Evolutionary conservation across 1,284 basidiomycete genomes (phyloP).

Genomic region (Cutaneotrichosporon dermatis): DNA sequence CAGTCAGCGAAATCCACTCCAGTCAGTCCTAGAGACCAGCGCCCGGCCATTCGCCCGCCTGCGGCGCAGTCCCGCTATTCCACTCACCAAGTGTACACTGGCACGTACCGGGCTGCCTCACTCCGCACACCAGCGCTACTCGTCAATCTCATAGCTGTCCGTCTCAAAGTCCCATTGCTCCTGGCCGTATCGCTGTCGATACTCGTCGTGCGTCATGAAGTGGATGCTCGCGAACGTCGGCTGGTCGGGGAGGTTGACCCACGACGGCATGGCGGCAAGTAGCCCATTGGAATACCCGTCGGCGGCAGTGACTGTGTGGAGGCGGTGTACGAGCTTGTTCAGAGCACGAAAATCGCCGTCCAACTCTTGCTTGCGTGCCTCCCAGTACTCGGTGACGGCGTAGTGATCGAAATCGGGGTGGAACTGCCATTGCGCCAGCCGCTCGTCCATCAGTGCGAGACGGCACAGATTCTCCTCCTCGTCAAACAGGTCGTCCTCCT

Average conservation of each 20-base stretch:
- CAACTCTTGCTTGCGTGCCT: slow-evolving; percentile 1
- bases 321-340: slow-evolving; percentile 2
- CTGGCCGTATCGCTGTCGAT: neutral
- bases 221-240: slow-evolving; percentile 5
- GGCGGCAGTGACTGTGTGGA: neutral
- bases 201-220: slow-evolving; percentile 6
- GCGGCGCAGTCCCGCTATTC: no score
- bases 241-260: slow-evolving; percentile 4
- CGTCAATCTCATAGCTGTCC: slow-evolving; percentile 2
- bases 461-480: slow-evolving; percentile 5
- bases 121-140: neutral
- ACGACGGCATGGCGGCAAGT: neutral
- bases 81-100: no score
- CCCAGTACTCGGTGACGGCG: slow-evolving; percentile 4
- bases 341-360: slow-evolving; percentile 4
- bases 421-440: slow-evolving; percentile 5
- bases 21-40: no score
- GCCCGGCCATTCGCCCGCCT: no score
- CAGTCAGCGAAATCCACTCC: no score
- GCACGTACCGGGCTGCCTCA: no score
- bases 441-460: slow-evolving; percentile 4
- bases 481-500: slow-evolving; percentile 5
- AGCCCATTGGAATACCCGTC: neutral
- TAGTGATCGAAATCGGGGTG: slow-evolving; percentile 5
- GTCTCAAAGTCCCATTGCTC: slow-evolving; percentile 3